Percentiles rank a stretch among this genome's conserved stretches.
phyloP scores from a whole-genome alignment of 78 protist species.

The Dictyostelium discoideum region dicty_2.7 NC_007089.4:2884501-2885000 shows the following conservation, averaged over 20 bases:
- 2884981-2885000: not conserved
- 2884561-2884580: not conserved
- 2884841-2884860: not conserved
- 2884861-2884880: not conserved
- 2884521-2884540: not conserved
- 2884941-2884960: not conserved
- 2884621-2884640: not conserved
- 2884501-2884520: not conserved
- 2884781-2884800: not conserved
- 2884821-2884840: not conserved
- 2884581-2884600: not conserved
- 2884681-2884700: not conserved
- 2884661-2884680: not conserved
- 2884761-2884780: not conserved
- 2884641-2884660: not conserved
- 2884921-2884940: not conserved
- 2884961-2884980: not conserved
- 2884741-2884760: not conserved
- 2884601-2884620: not conserved
- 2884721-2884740: constrained; percentile 4
- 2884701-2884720: not conserved
- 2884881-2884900: not conserved
- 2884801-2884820: not conserved
- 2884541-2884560: not conserved
- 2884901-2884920: not conserved